phyloP scores from a whole-genome alignment of 2,329 filamentous ascomycete species.

The Fonsecaea multimorphosa region DNA sequence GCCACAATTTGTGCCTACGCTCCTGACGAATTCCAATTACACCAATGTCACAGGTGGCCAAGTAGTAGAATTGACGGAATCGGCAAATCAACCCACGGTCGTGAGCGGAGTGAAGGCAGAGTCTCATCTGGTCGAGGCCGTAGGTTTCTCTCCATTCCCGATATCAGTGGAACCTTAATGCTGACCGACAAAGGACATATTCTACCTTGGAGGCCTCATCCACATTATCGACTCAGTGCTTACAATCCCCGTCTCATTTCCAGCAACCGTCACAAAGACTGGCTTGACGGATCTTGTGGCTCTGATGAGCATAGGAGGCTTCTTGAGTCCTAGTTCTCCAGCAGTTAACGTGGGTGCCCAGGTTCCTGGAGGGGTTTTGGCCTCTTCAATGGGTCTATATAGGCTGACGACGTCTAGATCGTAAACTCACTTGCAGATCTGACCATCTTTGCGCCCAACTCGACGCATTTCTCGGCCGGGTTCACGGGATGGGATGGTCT shows the following conservation, averaged over 20 bases:
- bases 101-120: conserved; percentile 60
- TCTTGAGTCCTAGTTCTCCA: conserved; percentile 27
- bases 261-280: conserved; percentile 49
- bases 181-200: conserved; percentile 51
- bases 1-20: conserved; percentile 55
- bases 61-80: conserved; percentile 56
- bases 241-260: conserved; percentile 53
- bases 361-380: background rate
- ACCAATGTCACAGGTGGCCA: conserved; percentile 67
- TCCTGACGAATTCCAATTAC: conserved; percentile 59
- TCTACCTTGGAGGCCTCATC: conserved; percentile 62
- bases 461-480: conserved; percentile 65
- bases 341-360: conserved; percentile 23
- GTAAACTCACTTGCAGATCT: conserved; percentile 48
- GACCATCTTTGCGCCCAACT: conserved; percentile 67
- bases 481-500: conserved; percentile 59
- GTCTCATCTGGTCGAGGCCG: conserved; percentile 57
- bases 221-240: conserved; percentile 60
- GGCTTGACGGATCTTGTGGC: conserved; percentile 57
- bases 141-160: conserved; percentile 41
- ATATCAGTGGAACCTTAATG: too few species aligned
- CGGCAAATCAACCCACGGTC: conserved; percentile 55
- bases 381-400: background rate
- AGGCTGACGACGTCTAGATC: conserved; percentile 38
- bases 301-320: conserved; percentile 53